Base-by-base conservation (phyloP, 495 filamentous ascomycete genomes). In the Annulohypoxylon stygium region DNA sequence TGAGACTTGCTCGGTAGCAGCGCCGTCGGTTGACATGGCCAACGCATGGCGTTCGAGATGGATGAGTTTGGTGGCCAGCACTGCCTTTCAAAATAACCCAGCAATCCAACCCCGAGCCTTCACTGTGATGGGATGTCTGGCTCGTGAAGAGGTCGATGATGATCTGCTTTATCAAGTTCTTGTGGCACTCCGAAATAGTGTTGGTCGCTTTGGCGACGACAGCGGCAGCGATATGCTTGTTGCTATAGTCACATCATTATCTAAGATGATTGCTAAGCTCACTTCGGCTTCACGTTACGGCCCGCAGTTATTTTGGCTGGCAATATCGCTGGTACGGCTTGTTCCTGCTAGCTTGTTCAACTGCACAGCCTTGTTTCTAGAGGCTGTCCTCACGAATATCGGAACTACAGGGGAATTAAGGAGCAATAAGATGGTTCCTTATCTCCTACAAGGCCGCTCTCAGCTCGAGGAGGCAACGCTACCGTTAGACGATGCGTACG, bases 41-140 rank as follows among this genome's bases (percentile, higher is more conserved):
- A 91, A 91, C 71, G 85, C 86, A 36, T 91, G 89, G 89, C 86
- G 89, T n/a, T 88, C 89, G 25, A 83, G 89, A 45, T 91, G 89
- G 89, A 91, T 91, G 89, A 88, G 87, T 70, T 80, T 91, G 16
- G 89, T 91, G 41, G 89, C 89, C 18, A 90, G 88, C 75, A 91
- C 89, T 2, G 89, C 89, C 2, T 91, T 91, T 76, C 89, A 91
- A 78, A 91, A 88, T 71, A 91, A 91, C 71, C 89, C 89, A 11
- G 88, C 89, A 4, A 90, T 91, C 57, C 89, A 91, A 74, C 88
- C 89, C 16, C 81, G 88, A 20, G 89, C 89, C 26, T 91, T 91
- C 65, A 87, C 89, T 0, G 89, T 91, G 37, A 91, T 91, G 89
- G 89, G 89, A 10, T 91, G 89, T 65, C 80, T 91, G 4, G 89